Evolutionary conservation across 768 basidiomycete species (phyloP).

Genomic region (Pleurotus sapidus): DNA sequence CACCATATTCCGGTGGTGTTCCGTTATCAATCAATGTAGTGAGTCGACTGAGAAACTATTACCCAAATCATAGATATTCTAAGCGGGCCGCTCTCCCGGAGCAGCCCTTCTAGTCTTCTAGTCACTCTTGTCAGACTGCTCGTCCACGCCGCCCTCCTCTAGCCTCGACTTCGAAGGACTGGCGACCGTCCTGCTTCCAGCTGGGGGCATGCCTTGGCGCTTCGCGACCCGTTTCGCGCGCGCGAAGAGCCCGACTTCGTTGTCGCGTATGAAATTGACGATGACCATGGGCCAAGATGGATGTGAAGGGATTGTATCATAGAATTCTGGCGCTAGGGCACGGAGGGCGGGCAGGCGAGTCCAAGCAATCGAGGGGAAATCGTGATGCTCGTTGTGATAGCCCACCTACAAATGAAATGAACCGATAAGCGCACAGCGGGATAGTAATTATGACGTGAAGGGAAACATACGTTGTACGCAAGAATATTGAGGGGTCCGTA

Average conservation of each 20-base stretch:
- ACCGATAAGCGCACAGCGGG: conserved; percentile 5
- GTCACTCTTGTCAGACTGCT: conserved; percentile 4
- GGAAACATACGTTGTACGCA: conserved; percentile 81
- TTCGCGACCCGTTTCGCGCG: conserved; percentile 74
- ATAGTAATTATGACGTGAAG: background rate
- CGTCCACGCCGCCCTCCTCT: background rate
- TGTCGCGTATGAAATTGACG: conserved; percentile 89
- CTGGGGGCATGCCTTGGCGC: conserved; percentile 1
- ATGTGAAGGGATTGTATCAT: conserved; percentile 84
- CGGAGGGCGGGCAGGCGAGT: conserved; percentile 84
- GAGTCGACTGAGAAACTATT: background rate
- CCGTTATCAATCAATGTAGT: background rate
- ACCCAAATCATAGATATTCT: background rate
- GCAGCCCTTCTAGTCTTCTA: background rate
- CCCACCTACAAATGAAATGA: conserved; percentile 63
- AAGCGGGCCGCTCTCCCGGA: background rate
- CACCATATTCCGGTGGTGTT: background rate
- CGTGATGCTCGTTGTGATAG: conserved; percentile 99
- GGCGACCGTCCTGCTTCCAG: background rate
- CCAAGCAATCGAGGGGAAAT: conserved; percentile 97
- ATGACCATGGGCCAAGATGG: conserved; percentile 95
- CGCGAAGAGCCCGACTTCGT: conserved; percentile 84
- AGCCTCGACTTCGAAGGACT: background rate
- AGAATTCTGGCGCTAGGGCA: conserved; percentile 86
- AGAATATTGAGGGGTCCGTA: conserved; percentile 89